phyloP scores from a whole-genome alignment of 495 filamentous ascomycete species.

The Sordaria brevicollis region DNA sequence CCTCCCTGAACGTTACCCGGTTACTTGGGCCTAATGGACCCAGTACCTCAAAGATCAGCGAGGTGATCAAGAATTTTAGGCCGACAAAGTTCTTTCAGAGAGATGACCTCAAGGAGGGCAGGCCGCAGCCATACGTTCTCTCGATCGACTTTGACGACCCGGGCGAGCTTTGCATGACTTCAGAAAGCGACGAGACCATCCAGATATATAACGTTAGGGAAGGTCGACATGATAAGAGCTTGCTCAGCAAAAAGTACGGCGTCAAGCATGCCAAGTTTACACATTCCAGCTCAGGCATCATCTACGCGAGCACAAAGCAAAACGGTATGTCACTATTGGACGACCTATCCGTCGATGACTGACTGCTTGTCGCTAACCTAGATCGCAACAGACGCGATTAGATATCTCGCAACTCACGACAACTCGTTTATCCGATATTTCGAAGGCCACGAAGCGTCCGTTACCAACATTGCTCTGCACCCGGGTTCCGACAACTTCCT shows the following conservation, averaged over 20 bases:
- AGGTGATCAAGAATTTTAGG: conserved; percentile 36
- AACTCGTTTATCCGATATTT: conserved; percentile 95
- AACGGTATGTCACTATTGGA: conserved; percentile 47
- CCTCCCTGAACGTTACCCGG: conserved; percentile 30
- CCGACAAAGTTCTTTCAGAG: conserved; percentile 42
- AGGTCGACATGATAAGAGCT: conserved; percentile 72
- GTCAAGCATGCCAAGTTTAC: conserved; percentile 90
- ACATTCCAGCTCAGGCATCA: conserved; percentile 73
- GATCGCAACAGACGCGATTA: conserved; percentile 55
- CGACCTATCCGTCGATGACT: background rate
- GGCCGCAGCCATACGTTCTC: conserved; percentile 30
- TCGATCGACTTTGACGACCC: conserved; percentile 95
- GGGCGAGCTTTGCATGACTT: conserved; percentile 78
- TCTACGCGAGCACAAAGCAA: conserved; percentile 91
- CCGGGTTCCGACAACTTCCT: conserved; percentile 80
- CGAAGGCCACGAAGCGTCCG: conserved; percentile 69
- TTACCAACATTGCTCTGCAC: conserved; percentile 67
- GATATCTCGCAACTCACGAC: conserved; percentile 88
- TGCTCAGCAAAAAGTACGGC: conserved; percentile 89
- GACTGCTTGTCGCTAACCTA: conserved; percentile 2
- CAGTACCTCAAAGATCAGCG: conserved; percentile 32
- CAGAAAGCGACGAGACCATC: conserved; percentile 84
- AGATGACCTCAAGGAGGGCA: conserved; percentile 32
- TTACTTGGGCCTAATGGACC: conserved; percentile 19
- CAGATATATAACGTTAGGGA: conserved; percentile 90